Percentiles rank a stretch among this genome's conserved stretches.
phyloP scores from a whole-genome alignment of 2,329 filamentous ascomycete species.

The Torrubiella hemipterigena region DNA sequence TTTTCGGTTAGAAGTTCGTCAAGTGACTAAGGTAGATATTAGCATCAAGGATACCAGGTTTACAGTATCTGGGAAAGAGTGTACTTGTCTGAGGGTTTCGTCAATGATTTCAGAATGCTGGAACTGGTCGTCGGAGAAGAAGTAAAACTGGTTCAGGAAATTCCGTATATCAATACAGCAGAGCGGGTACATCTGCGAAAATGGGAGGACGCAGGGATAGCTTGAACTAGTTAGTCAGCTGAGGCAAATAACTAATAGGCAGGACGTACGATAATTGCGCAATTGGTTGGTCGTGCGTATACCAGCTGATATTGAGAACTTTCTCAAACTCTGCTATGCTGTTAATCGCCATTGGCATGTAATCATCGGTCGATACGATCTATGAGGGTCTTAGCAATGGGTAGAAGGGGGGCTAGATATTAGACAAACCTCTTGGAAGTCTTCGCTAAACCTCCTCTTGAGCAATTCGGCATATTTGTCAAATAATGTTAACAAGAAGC shows the following conservation, averaged over 20 bases:
- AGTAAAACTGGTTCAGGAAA: slow-evolving; percentile 96
- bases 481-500: slow-evolving; percentile 78
- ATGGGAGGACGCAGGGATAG: slow-evolving; percentile 90
- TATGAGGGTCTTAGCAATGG: slow-evolving; percentile 15
- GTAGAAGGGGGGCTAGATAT: background rate
- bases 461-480: slow-evolving; percentile 88
- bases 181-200: slow-evolving; percentile 97
- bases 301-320: slow-evolving; percentile 94
- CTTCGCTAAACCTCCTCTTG: slow-evolving; percentile 83
- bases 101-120: slow-evolving; percentile 84
- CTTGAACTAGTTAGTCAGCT: slow-evolving; percentile 25
- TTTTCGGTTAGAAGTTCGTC: slow-evolving; percentile 89
- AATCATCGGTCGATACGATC: slow-evolving; percentile 85
- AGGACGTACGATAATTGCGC: slow-evolving; percentile 59
- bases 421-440: slow-evolving; percentile 70
- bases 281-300: slow-evolving; percentile 65
- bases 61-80: slow-evolving; percentile 6
- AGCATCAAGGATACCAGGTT: background rate
- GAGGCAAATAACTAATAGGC: background rate
- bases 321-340: slow-evolving; percentile 87
- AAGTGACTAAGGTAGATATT: slow-evolving; percentile 55
- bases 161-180: slow-evolving; percentile 98
- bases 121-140: slow-evolving; percentile 94
- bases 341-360: slow-evolving; percentile 98
- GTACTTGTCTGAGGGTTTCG: slow-evolving; percentile 69